A percentile compares a stretch with the other conserved stretches of the same genome.
These are phyloP conservation scores for Sugiyamaella pinicola DNA, from an alignment of 1,139 yeast species.

Conservation along the genomic window DNA sequence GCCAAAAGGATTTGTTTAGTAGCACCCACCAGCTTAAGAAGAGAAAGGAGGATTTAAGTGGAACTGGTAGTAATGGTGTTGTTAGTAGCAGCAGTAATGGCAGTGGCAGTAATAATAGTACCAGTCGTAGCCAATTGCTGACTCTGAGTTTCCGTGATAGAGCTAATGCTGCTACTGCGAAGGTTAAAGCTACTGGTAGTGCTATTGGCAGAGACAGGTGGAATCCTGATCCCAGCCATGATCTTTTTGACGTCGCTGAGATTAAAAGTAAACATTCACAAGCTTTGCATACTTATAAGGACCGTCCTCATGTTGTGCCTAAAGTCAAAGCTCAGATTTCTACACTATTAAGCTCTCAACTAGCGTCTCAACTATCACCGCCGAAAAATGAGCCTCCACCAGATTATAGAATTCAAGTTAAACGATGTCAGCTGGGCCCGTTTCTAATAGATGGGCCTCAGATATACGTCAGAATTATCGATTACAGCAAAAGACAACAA, in stretches of 20 bases:
- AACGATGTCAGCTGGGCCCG: conserved; percentile 8
- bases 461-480: not conserved
- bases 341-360: not conserved
- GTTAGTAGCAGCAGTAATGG: not conserved
- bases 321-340: not conserved
- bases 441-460: conserved; percentile 5
- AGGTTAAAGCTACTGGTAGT: too few species aligned
- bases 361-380: not conserved
- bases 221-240: too few species aligned
- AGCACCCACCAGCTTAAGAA: too few species aligned
- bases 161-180: too few species aligned
- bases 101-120: not conserved
- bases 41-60: too few species aligned
- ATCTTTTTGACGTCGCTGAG: too few species aligned
- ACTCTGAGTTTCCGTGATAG: too few species aligned
- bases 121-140: too few species aligned
- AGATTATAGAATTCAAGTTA: conserved; percentile 2
- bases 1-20: too few species aligned
- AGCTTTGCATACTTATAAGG: not conserved
- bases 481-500: not conserved
- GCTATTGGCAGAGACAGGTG: too few species aligned
- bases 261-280: too few species aligned
- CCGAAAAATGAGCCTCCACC: not conserved
- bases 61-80: too few species aligned
- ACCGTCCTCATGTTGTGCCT: not conserved